Percentiles rank a stretch among this genome's conserved stretches.
Conservation (phyloP, 2,329 filamentous ascomycete species). For the Diplocarpon rosae region DNA sequence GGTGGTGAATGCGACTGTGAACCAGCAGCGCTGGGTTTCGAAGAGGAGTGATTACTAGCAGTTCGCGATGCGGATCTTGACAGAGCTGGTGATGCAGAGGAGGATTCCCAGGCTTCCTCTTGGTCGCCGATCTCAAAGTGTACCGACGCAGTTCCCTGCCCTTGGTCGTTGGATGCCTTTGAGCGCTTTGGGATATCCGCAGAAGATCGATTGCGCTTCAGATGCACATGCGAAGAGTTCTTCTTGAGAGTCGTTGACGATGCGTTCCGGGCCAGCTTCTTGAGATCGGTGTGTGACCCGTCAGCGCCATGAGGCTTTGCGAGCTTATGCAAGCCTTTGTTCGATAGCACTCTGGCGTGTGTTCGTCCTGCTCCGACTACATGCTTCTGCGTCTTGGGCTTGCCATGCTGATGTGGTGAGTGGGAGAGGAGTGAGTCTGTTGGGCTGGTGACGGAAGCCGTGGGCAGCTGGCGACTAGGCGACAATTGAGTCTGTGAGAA, state of each 20-base stretch:
- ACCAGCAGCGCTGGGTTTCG: slow-evolving; percentile 30
- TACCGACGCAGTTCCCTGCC: slow-evolving; percentile 45
- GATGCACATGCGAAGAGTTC: slow-evolving; percentile 41
- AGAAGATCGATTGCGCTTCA: slow-evolving; percentile 51
- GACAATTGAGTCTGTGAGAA: slow-evolving; percentile 16
- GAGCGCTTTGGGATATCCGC: slow-evolving; percentile 41
- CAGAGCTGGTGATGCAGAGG: slow-evolving; percentile 48
- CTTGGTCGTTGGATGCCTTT: slow-evolving; percentile 38
- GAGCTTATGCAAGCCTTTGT: slow-evolving; percentile 24
- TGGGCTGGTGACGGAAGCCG: slow-evolving; percentile 14
- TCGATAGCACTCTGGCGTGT: slow-evolving; percentile 23
- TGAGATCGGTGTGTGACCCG: slow-evolving; percentile 22
- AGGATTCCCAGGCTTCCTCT: slow-evolving; percentile 54
- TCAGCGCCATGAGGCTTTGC: slow-evolving; percentile 19
- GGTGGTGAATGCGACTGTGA: slow-evolving; percentile 23
- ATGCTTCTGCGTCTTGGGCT: slow-evolving; percentile 23
- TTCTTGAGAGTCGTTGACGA: slow-evolving; percentile 33
- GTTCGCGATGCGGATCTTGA: slow-evolving; percentile 33
- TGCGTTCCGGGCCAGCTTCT: slow-evolving; percentile 19
- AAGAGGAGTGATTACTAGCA: slow-evolving; percentile 35
- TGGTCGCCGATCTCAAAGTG: slow-evolving; percentile 51
- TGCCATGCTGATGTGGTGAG: slow-evolving; percentile 22
- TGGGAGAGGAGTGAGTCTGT: slow-evolving; percentile 18
- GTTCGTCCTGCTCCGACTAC: slow-evolving; percentile 21
- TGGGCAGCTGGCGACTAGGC: slow-evolving; percentile 18